phyloP scores from a whole-genome alignment of 2,329 filamentous ascomycete genomes.

The Fusarium sp. region DNA sequence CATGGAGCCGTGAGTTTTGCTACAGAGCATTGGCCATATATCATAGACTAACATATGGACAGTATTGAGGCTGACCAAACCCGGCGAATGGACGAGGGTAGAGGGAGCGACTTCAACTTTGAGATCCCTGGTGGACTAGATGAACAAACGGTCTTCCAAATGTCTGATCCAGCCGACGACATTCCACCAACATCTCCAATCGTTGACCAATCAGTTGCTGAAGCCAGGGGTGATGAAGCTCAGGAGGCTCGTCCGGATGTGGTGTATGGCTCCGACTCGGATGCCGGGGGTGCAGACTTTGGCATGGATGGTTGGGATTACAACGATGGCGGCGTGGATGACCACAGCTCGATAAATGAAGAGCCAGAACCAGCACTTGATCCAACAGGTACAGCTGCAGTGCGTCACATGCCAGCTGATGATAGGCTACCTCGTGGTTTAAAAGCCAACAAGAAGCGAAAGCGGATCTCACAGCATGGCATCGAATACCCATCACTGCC shows the following conservation, averaged over 20 bases:
- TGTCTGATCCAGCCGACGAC: slow-evolving; percentile 52
- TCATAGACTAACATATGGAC: slow-evolving; percentile 13
- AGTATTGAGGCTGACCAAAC: slow-evolving; percentile 56
- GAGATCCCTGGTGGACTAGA: slow-evolving; percentile 60
- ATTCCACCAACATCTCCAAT: slow-evolving; percentile 44
- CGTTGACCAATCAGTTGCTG: slow-evolving; percentile 30
- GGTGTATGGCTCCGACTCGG: slow-evolving; percentile 35
- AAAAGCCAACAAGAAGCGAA: slow-evolving; percentile 50
- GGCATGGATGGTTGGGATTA: slow-evolving; percentile 33
- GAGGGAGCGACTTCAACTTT: slow-evolving; percentile 64
- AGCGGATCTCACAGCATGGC: slow-evolving; percentile 73
- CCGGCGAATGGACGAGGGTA: slow-evolving; percentile 53
- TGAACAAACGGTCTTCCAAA: slow-evolving; percentile 63
- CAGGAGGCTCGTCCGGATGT: slow-evolving; percentile 25
- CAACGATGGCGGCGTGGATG: slow-evolving; percentile 32
- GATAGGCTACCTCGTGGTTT: slow-evolving; percentile 27
- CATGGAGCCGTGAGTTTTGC: slow-evolving; percentile 54
- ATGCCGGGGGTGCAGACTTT: slow-evolving; percentile 30
- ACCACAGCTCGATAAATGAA: slow-evolving; percentile 41
- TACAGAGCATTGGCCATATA: neutral
- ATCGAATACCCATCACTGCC: slow-evolving; percentile 82
- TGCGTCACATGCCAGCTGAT: slow-evolving; percentile 14
- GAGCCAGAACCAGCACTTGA: slow-evolving; percentile 20
- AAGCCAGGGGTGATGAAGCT: slow-evolving; percentile 31
- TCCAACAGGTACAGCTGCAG: slow-evolving; percentile 5